Evolutionary conservation across 495 filamentous ascomycete genomes (phyloP).

Genomic region (Hypoxylon fragiforme): DNA sequence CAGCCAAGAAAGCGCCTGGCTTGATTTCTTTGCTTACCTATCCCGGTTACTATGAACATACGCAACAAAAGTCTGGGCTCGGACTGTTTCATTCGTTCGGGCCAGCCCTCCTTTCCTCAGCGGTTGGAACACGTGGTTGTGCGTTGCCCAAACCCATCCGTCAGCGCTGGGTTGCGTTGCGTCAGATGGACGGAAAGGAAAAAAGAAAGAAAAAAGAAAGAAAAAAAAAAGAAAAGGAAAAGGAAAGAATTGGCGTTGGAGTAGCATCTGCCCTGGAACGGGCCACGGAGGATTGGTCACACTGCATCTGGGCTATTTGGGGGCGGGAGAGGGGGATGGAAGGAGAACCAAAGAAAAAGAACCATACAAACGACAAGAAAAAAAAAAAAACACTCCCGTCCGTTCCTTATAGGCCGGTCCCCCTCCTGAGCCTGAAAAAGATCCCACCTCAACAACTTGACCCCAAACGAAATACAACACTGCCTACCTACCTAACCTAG

Average conservation of each 20-base stretch:
- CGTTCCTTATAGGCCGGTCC: conserved; percentile 24
- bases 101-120: conserved; percentile 11
- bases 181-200: too few species aligned
- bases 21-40: too few species aligned
- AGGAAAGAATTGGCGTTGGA: conserved; percentile 14
- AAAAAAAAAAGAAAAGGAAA: too few species aligned
- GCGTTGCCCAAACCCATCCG: too few species aligned
- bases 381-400: conserved; percentile 19
- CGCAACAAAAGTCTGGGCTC: too few species aligned
- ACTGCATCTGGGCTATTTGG: conserved; percentile 4
- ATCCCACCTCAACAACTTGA: background rate
- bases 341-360: too few species aligned
- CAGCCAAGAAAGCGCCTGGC: too few species aligned
- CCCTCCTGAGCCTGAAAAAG: conserved; percentile 28
- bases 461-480: conserved; percentile 29
- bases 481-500: too few species aligned
- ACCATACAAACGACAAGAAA: background rate
- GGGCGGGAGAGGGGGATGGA: too few species aligned
- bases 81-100: background rate
- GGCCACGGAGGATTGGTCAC: conserved; percentile 24
- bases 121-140: conserved; percentile 33
- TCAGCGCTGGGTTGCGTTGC: too few species aligned
- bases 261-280: background rate
- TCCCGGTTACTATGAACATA: too few species aligned
- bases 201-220: too few species aligned